A percentile compares a stretch with the other conserved stretches of the same genome.
phyloP scores from a whole-genome alignment of 495 filamentous ascomycete species.

The Daldinia grandis region DNA sequence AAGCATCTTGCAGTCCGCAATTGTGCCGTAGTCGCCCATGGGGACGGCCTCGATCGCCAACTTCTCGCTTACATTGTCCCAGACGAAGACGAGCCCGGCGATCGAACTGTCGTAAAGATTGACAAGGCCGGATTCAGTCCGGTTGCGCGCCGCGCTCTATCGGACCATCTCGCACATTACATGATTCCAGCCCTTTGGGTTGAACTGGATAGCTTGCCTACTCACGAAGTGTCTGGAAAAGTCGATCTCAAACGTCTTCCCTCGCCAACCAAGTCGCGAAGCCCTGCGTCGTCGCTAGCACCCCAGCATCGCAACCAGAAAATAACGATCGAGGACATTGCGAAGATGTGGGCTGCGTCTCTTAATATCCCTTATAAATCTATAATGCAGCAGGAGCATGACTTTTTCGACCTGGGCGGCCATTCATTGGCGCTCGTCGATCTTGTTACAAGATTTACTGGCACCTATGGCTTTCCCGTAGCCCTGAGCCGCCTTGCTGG shows the following conservation, averaged over 20 bases:
- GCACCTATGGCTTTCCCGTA: conserved; percentile 68
- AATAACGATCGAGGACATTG: conserved; percentile 64
- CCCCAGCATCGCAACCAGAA: conserved; percentile 48
- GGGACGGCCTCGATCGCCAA: conserved; percentile 71
- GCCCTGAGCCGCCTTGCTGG: conserved; percentile 69
- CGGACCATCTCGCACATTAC: conserved; percentile 69
- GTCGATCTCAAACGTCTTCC: conserved; percentile 70
- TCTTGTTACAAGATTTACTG: conserved; percentile 65
- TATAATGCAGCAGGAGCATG: conserved; percentile 65
- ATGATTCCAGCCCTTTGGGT: conserved; percentile 77
- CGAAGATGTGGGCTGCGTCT: conserved; percentile 66
- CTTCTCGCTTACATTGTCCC: conserved; percentile 73
- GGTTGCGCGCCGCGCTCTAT: conserved; percentile 61
- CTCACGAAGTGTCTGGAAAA: conserved; percentile 73
- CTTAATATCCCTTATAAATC: conserved; percentile 62
- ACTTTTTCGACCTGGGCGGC: conserved; percentile 76
- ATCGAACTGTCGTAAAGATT: conserved; percentile 63
- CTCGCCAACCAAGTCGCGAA: conserved; percentile 52
- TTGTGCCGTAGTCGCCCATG: conserved; percentile 67
- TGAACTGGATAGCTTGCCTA: conserved; percentile 66
- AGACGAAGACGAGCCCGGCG: conserved; percentile 59
- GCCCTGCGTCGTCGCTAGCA: conserved; percentile 41
- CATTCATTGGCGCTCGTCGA: conserved; percentile 74
- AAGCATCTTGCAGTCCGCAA: conserved; percentile 66
- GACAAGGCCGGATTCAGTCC: conserved; percentile 69